These are phyloP conservation scores for Hortiboletus flavorubellus DNA, from an alignment of 768 basidiomycete genomes.

Conservation along the genomic window DNA sequence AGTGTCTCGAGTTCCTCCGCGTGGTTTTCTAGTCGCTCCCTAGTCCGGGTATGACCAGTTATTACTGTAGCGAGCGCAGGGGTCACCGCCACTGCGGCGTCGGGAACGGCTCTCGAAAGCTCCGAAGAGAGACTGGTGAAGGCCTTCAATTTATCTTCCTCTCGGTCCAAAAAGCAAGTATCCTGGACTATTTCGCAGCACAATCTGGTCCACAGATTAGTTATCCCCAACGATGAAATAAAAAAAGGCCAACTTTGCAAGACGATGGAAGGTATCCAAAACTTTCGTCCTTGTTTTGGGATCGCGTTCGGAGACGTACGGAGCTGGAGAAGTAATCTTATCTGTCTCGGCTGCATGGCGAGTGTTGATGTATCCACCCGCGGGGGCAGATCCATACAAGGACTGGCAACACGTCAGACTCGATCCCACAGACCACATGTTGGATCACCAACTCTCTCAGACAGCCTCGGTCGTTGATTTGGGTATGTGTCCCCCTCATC, in stretches of 20 bases:
- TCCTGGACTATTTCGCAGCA: slow-evolving; percentile 46
- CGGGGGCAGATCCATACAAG: slow-evolving; percentile 7
- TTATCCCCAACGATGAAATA: slow-evolving; percentile 3
- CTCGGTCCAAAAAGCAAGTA: slow-evolving; percentile 39
- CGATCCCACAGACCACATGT: neutral
- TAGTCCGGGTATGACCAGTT: slow-evolving; percentile 40
- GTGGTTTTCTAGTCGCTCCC: slow-evolving; percentile 40
- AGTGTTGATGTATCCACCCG: slow-evolving; percentile 2
- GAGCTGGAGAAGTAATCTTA: neutral
- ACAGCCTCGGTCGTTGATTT: slow-evolving; percentile 26
- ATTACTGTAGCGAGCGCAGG: slow-evolving; percentile 46
- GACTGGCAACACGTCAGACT: slow-evolving; percentile 18
- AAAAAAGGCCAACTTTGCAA: slow-evolving; percentile 32
- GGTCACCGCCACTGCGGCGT: slow-evolving; percentile 41
- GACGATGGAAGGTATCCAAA: slow-evolving; percentile 37
- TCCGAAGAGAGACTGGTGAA: slow-evolving; percentile 49
- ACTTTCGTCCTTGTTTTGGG: slow-evolving; percentile 8
- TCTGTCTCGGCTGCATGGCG: slow-evolving; percentile 7
- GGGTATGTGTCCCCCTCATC: slow-evolving; percentile 25
- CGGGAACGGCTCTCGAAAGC: slow-evolving; percentile 42
- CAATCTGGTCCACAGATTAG: slow-evolving; percentile 34
- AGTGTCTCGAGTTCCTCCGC: slow-evolving; percentile 39
- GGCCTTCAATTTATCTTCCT: slow-evolving; percentile 46
- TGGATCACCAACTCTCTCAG: slow-evolving; percentile 27
- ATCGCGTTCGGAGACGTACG: neutral